phyloP scores from a whole-genome alignment of 129 eudicot genomes.

The Artemisia argyi region DNA sequence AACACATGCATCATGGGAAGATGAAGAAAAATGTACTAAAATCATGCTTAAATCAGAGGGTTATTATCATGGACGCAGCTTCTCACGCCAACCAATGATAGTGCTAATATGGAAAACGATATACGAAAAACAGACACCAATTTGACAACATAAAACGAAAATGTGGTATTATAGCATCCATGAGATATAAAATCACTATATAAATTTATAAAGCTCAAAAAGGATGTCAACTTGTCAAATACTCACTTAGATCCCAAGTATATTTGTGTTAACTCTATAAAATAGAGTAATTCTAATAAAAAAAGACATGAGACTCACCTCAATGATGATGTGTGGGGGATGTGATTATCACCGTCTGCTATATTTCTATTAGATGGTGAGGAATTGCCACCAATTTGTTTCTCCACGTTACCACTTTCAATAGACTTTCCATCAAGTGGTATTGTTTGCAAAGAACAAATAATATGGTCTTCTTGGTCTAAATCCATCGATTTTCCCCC shows the following conservation, averaged over 20 bases:
- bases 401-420: constrained; percentile 20
- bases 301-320: constrained; percentile 12
- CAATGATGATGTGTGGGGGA: constrained; percentile 33
- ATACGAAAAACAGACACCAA: neutral
- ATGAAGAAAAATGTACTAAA: neutral
- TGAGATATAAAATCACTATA: neutral
- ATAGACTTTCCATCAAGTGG: constrained; percentile 5
- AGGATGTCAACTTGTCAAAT: neutral
- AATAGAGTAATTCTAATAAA: neutral
- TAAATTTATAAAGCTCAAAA: neutral
- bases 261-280: neutral
- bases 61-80: neutral
- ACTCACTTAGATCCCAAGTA: neutral
- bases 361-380: constrained; percentile 26
- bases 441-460: neutral
- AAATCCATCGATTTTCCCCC: too few species aligned
- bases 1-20: constrained; percentile 7
- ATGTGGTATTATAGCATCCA: neutral
- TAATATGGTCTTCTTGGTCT: neutral
- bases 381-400: constrained; percentile 30
- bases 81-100: neutral
- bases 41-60: constrained; percentile 1
- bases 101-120: neutral
- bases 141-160: neutral
- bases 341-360: constrained; percentile 20